Conservation (phyloP, 192 early-diverging fungal genomes). For the Podila horticola region DNA sequence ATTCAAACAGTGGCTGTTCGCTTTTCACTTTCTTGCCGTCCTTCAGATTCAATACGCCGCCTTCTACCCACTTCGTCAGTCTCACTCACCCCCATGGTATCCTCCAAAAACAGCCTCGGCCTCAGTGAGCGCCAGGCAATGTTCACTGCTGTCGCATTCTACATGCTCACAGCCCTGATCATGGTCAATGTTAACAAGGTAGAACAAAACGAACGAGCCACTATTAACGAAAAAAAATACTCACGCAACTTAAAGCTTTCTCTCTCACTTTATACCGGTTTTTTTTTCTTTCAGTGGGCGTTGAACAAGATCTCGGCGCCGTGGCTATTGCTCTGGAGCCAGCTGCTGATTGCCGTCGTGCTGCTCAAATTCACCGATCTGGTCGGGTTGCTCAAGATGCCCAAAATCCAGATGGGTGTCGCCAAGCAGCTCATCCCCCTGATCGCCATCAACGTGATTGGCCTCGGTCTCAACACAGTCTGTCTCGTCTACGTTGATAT, state of each 20-base stretch:
- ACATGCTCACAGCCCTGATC: slow-evolving; percentile 54
- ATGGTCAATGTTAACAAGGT: slow-evolving; percentile 61
- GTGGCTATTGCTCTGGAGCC: slow-evolving; percentile 63
- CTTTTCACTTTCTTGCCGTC: no score
- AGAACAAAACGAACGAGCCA: no score
- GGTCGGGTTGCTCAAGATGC: slow-evolving; percentile 51
- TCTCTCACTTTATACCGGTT: background rate
- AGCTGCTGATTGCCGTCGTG: slow-evolving; percentile 61
- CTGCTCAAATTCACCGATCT: slow-evolving; percentile 40
- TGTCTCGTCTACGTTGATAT: slow-evolving; percentile 69
- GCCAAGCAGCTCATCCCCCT: slow-evolving; percentile 49
- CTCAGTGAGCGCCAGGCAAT: slow-evolving; percentile 42
- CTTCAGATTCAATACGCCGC: no score
- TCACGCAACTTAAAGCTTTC: no score
- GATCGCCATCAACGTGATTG: slow-evolving; percentile 62
- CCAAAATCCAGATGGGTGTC: slow-evolving; percentile 30
- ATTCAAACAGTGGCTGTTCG: no score
- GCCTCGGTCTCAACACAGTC: slow-evolving; percentile 66
- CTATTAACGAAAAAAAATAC: no score
- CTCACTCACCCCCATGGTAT: no score
- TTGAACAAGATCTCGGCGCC: slow-evolving; percentile 59
- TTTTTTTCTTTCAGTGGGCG: slow-evolving; percentile 56
- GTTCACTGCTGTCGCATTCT: slow-evolving; percentile 43
- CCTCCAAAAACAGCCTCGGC: slow-evolving; percentile 15
- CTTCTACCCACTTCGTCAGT: no score